Evolutionary conservation across 2,329 filamentous ascomycete genomes (phyloP).

Genomic region (Pestalotiopsis sp.): DNA sequence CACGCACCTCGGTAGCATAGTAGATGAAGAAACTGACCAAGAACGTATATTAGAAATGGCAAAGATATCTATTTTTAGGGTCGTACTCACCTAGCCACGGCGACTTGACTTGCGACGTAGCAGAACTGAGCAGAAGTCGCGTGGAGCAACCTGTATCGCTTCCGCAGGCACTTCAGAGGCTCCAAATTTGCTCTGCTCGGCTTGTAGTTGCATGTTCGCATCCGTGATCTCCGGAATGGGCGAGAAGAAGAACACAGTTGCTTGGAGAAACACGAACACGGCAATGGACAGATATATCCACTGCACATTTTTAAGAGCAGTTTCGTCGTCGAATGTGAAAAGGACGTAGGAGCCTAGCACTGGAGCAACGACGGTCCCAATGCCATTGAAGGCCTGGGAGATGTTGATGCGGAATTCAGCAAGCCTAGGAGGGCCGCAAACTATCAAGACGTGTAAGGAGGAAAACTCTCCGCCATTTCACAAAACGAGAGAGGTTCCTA

Average conservation of each 20-base stretch:
- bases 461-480: too few species aligned
- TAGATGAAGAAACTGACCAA: constrained; percentile 16
- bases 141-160: constrained; percentile 62
- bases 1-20: not conserved
- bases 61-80: constrained; percentile 55
- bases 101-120: constrained; percentile 61
- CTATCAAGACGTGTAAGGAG: too few species aligned
- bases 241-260: constrained; percentile 58
- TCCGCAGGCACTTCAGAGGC: constrained; percentile 49
- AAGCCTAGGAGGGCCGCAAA: constrained; percentile 54
- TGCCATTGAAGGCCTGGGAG: constrained; percentile 58
- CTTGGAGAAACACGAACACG: constrained; percentile 56
- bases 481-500: not conserved
- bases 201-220: constrained; percentile 59
- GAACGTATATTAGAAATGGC: constrained; percentile 24
- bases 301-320: constrained; percentile 59
- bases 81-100: constrained; percentile 34
- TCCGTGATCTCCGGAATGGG: constrained; percentile 55
- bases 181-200: constrained; percentile 36
- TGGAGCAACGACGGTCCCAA: constrained; percentile 59
- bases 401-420: constrained; percentile 59
- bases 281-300: constrained; percentile 66
- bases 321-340: constrained; percentile 51
- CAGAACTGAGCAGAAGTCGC: constrained; percentile 63
- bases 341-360: constrained; percentile 62